Base-by-base conservation (phyloP, 2,329 filamentous ascomycete genomes). In the Colletotrichum plurivorum region DNA sequence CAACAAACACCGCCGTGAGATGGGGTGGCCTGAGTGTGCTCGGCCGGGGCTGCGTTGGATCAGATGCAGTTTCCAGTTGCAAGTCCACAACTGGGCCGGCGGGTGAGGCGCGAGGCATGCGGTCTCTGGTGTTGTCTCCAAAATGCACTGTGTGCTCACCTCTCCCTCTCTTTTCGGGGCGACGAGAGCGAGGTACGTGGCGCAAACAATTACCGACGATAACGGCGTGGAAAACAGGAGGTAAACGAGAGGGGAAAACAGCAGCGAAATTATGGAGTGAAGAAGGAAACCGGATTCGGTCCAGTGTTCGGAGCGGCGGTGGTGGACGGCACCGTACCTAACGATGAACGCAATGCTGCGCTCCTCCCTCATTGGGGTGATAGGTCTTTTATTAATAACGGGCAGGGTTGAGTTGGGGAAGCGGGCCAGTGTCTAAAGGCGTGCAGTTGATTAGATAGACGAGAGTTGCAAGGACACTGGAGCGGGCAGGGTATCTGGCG, bases 381-480 rank as follows among this genome's bases (percentile, higher is more conserved):
- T 53, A 67, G 69, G 41, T 65, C 58, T 69, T 71, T 58, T 71
- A 67, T 69, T 71, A 70, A 55, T 46, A 67, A 56, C 48, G 41
- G 56, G 54, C 66, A 71, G 61, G 69, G 66, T 67, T 71, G 66
- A 67, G 70, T 71, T 65, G 69, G 69, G 66, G 67, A 70, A 71
- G 69, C 66, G 69, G 69, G 69, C 60, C 27, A 48, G 66, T 58
- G 61, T 60, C 59, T 52, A 56, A 56, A 55, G 52, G 43, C 45
- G 48, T 36, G 31, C 31, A 36, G 10, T 41, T 52, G 57, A 60
- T 60, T 63, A 63, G 60, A 56, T 63, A 63, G 60, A 54, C 46
- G 57, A 60, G 27, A 49, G 31, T 36, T 36, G 31, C 31, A 45
- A 31, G 31, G 36, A 15, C 48, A 27, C 49, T 52, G 22, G 16